phyloP scores from a whole-genome alignment of 768 basidiomycete species.

The Royoungia palumana region DNA sequence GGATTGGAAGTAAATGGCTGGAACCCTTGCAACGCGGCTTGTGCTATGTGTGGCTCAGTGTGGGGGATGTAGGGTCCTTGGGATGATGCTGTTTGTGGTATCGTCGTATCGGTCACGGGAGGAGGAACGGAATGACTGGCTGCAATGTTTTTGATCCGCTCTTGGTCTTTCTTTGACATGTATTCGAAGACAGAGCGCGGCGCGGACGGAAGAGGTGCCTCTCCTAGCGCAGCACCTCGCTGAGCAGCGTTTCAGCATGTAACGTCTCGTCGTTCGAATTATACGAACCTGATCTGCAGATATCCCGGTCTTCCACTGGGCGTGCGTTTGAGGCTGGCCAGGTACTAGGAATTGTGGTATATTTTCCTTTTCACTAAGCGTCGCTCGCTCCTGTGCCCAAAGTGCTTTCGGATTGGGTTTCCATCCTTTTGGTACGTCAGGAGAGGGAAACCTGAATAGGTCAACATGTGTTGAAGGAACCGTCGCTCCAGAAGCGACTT shows the following conservation, averaged over 20 bases:
- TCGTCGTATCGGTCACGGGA: slow-evolving; percentile 26
- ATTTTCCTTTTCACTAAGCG: slow-evolving; percentile 46
- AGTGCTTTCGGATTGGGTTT: slow-evolving; percentile 77
- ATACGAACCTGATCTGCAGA: slow-evolving; percentile 69
- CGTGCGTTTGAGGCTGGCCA: slow-evolving; percentile 34
- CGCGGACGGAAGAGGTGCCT: slow-evolving; percentile 63
- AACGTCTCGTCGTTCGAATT: background rate
- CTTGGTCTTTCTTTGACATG: slow-evolving; percentile 87
- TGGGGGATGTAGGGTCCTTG: slow-evolving; percentile 48
- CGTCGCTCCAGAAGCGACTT: slow-evolving; percentile 22
- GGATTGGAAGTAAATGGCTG: slow-evolving; percentile 81
- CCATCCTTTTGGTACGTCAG: slow-evolving; percentile 83
- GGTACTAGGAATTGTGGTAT: slow-evolving; percentile 17
- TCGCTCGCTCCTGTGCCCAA: slow-evolving; percentile 52
- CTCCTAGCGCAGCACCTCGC: slow-evolving; percentile 84
- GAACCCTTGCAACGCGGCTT: slow-evolving; percentile 85
- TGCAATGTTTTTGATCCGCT: slow-evolving; percentile 68
- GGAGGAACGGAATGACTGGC: slow-evolving; percentile 26
- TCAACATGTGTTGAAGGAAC: slow-evolving; percentile 16
- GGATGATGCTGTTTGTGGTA: slow-evolving; percentile 25
- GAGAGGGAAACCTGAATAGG: slow-evolving; percentile 69
- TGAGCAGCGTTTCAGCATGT: slow-evolving; percentile 31
- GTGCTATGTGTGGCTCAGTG: slow-evolving; percentile 74
- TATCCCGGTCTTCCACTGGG: slow-evolving; percentile 55
- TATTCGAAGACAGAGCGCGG: slow-evolving; percentile 91